Evolutionary conservation across 805 yeast genomes (phyloP).

Genomic region (Scheffersomyces lignosus): DNA sequence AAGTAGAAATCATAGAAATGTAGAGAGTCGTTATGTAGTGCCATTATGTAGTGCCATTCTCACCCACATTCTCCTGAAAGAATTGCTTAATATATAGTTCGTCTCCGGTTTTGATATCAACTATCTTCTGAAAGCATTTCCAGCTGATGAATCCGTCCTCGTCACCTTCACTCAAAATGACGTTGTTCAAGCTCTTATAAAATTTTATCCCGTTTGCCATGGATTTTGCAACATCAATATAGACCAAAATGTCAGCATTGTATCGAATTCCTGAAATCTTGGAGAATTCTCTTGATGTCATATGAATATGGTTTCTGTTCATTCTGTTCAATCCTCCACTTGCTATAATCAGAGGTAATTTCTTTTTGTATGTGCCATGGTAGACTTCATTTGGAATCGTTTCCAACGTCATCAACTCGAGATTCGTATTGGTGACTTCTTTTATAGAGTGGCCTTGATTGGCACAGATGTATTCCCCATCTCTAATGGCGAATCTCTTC

Average conservation of each 20-base stretch:
- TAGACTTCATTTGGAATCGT: constrained; percentile 57
- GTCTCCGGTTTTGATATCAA: constrained; percentile 12
- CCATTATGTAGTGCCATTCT: no score
- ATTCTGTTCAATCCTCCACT: constrained; percentile 63
- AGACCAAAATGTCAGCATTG: constrained; percentile 59
- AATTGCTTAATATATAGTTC: background rate
- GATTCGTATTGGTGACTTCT: constrained; percentile 41
- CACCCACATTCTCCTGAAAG: no score
- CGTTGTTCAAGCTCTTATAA: constrained; percentile 70
- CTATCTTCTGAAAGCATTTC: constrained; percentile 39
- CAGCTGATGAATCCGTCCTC: constrained; percentile 49
- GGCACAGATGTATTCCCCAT: constrained; percentile 62
- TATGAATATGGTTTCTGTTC: constrained; percentile 84
- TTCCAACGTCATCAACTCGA: constrained; percentile 35
- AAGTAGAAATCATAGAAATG: no score
- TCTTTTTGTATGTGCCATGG: constrained; percentile 73
- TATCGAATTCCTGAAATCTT: constrained; percentile 75
- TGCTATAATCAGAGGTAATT: constrained; percentile 47
- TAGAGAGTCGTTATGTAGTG: no score
- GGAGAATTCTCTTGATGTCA: constrained; percentile 53
- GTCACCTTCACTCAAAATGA: constrained; percentile 66
- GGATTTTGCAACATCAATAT: constrained; percentile 55
- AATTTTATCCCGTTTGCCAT: constrained; percentile 46
- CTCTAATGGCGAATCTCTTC: constrained; percentile 59
- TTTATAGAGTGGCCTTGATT: constrained; percentile 87